Conservation (phyloP, 2,329 filamentous ascomycete species). For the Fusarium agapanthi region DNA sequence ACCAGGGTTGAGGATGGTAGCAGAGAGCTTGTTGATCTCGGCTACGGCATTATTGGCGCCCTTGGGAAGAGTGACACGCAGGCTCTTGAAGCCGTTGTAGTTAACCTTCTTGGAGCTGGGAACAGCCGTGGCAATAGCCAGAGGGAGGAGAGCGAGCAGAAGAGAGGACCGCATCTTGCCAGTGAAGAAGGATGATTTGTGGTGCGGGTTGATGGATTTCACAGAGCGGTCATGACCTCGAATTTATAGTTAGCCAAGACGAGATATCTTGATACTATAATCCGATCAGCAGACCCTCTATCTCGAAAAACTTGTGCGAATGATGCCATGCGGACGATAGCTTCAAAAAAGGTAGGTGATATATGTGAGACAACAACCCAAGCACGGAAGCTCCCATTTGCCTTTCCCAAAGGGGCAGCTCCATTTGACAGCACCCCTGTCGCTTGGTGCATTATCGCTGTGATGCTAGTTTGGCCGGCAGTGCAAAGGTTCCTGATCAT, state of each 20-base stretch:
- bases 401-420: slow-evolving; percentile 29
- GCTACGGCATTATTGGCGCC: slow-evolving; percentile 3
- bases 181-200: background rate
- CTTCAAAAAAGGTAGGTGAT: slow-evolving; percentile 33
- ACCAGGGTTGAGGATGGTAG: slow-evolving; percentile 26
- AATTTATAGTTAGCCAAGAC: slow-evolving; percentile 7
- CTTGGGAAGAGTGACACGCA: slow-evolving; percentile 25
- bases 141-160: slow-evolving; percentile 17
- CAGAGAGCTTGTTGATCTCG: slow-evolving; percentile 26
- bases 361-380: slow-evolving; percentile 21
- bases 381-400: slow-evolving; percentile 31
- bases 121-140: slow-evolving; percentile 18
- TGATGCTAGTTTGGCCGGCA: slow-evolving; percentile 16
- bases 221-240: background rate
- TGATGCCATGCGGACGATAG: slow-evolving; percentile 19
- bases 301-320: slow-evolving; percentile 20
- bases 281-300: background rate
- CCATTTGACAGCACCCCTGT: background rate
- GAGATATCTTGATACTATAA: background rate
- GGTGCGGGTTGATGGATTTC: background rate
- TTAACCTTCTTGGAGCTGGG: slow-evolving; percentile 30
- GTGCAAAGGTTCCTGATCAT: slow-evolving; percentile 21
- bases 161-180: slow-evolving; percentile 15
- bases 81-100: slow-evolving; percentile 33
- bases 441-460: slow-evolving; percentile 11